Conservation (phyloP, 805 yeast genomes). For the Saturnispora dispora region DNA sequence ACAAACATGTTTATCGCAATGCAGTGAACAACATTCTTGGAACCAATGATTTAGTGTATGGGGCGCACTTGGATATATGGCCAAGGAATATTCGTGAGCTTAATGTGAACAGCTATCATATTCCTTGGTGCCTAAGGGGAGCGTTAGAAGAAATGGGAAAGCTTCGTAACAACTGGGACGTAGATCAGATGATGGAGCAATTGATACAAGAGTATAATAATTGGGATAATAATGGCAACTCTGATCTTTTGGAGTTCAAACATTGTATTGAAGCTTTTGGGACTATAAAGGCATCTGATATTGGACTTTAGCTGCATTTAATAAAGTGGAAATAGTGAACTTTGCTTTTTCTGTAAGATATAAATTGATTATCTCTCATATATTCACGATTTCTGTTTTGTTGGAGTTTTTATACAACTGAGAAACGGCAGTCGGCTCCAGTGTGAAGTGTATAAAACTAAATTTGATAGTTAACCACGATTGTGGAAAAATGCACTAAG, state of each 20-base stretch:
- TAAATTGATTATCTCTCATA: too few species aligned
- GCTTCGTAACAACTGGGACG: conserved; percentile 40
- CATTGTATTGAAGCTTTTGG: conserved; percentile 34
- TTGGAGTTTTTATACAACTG: too few species aligned
- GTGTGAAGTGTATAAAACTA: too few species aligned
- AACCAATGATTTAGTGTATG: conserved; percentile 50
- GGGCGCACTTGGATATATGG: conserved; percentile 28
- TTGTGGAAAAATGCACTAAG: background rate
- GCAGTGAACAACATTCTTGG: conserved; percentile 70
- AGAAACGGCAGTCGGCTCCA: too few species aligned
- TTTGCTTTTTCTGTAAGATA: background rate
- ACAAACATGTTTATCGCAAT: conserved; percentile 62
- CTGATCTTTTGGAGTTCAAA: conserved; percentile 48
- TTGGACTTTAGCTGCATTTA: conserved; percentile 2
- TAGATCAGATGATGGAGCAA: conserved; percentile 35
- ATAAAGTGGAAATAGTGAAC: background rate
- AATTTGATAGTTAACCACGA: too few species aligned
- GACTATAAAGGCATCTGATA: conserved; percentile 4
- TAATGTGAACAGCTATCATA: conserved; percentile 69
- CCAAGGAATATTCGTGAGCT: conserved; percentile 35
- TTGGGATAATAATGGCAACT: conserved; percentile 50
- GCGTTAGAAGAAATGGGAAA: conserved; percentile 53
- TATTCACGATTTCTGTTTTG: too few species aligned
- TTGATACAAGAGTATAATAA: conserved; percentile 51
- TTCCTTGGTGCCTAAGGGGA: conserved; percentile 93